phyloP scores from a whole-genome alignment of 2,329 filamentous ascomycete species.

The Phyllachora maydis region DNA sequence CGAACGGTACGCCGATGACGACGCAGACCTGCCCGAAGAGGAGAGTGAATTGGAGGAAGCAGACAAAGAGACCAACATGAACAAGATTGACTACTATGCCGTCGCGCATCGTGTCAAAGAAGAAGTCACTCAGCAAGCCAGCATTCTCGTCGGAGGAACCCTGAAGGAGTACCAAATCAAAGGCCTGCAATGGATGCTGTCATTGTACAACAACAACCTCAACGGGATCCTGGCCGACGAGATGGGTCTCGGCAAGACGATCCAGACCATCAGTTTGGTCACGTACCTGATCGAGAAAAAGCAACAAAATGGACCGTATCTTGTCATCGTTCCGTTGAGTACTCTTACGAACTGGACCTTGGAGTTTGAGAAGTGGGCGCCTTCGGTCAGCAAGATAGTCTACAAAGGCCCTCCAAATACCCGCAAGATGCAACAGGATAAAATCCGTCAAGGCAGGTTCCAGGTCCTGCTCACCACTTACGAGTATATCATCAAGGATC shows the following conservation, averaged over 20 bases:
- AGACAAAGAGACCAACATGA: constrained; percentile 40
- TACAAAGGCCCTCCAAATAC: constrained; percentile 89
- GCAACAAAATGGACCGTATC: constrained; percentile 72
- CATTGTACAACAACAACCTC: constrained; percentile 98
- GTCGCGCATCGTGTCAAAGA: constrained; percentile 94
- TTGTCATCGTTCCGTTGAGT: constrained; percentile 92
- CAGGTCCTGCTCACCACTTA: constrained; percentile 95
- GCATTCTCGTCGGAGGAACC: constrained; percentile 73
- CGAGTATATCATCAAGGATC: constrained; percentile 98
- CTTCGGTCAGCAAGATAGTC: constrained; percentile 65
- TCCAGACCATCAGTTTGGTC: constrained; percentile 94
- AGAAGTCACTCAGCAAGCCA: constrained; percentile 65
- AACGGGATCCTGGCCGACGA: constrained; percentile 97
- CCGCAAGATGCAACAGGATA: constrained; percentile 78
- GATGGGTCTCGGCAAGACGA: constrained; percentile 99
- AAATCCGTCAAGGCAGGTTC: constrained; percentile 86
- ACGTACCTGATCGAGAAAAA: constrained; percentile 96
- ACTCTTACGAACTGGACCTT: constrained; percentile 97
- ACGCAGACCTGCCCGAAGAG: constrained; percentile 37
- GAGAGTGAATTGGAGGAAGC: constrained; percentile 48
- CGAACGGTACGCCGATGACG: constrained; percentile 54
- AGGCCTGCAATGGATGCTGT: constrained; percentile 99
- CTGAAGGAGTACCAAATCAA: constrained; percentile 97
- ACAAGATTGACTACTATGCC: constrained; percentile 96
- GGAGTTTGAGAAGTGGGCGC: constrained; percentile 98